Percentiles rank a stretch among this genome's conserved stretches.
Conservation (phyloP, 1,284 basidiomycete species). For the Gomphus sp. region DNA sequence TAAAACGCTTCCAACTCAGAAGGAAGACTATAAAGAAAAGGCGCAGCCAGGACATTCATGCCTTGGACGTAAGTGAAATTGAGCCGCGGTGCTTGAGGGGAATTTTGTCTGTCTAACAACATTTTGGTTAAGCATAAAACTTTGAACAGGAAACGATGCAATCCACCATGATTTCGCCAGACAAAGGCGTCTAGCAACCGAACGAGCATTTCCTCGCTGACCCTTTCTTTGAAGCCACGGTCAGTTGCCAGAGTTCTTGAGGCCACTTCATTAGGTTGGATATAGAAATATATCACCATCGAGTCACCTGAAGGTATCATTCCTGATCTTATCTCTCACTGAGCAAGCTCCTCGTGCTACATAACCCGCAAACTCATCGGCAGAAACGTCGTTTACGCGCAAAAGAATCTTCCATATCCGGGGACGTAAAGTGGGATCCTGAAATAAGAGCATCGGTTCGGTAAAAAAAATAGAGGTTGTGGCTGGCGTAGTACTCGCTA, state of each 20-base stretch:
- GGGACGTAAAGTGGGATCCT: slow-evolving; percentile 71
- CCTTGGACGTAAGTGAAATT: slow-evolving; percentile 95
- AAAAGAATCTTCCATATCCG: slow-evolving; percentile 91
- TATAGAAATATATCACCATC: slow-evolving; percentile 2
- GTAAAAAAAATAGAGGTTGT: neutral
- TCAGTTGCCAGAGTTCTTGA: slow-evolving; percentile 90
- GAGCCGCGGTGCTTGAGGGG: slow-evolving; percentile 40
- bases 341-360: slow-evolving; percentile 78
- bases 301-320: slow-evolving; percentile 65
- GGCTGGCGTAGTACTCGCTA: slow-evolving; percentile 14
- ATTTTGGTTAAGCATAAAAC: neutral
- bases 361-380: slow-evolving; percentile 72
- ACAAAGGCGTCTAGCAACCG: slow-evolving; percentile 93
- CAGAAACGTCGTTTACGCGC: slow-evolving; percentile 66
- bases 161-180: slow-evolving; percentile 78
- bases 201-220: slow-evolving; percentile 95
- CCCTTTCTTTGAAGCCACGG: slow-evolving; percentile 88
- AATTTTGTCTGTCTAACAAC: slow-evolving; percentile 54
- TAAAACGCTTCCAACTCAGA: slow-evolving; percentile 95
- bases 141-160: neutral
- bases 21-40: slow-evolving; percentile 93
- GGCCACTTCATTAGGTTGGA: slow-evolving; percentile 7
- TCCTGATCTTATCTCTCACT: slow-evolving; percentile 83
- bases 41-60: slow-evolving; percentile 97
- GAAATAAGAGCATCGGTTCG: slow-evolving; percentile 1